Conservation (phyloP, 306 rosid genomes). For the Fragaria iinumae region DNA sequence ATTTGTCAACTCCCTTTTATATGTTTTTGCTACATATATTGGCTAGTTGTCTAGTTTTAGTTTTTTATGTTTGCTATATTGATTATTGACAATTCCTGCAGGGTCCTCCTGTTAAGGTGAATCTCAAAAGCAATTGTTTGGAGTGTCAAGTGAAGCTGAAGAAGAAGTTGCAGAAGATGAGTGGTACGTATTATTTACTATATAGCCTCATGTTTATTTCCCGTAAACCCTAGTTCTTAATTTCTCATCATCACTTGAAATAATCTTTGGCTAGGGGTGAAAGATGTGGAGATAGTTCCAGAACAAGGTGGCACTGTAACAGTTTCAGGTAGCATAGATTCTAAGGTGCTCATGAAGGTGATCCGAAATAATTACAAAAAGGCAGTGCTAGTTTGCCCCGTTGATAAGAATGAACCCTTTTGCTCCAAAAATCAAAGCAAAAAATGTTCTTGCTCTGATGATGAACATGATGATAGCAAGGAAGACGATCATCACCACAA, state of each 20-base stretch:
- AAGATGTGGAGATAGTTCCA: conserved; percentile 3
- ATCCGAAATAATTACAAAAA: conserved; percentile 1
- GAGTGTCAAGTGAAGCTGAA: conserved; percentile 13
- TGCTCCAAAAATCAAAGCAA: not conserved
- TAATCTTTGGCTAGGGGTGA: conserved; percentile 18
- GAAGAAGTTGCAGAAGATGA: conserved; percentile 16
- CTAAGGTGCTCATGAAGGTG: not conserved
- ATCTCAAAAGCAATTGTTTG: conserved; percentile 3
- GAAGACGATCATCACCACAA: not conserved
- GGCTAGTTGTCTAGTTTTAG: not conserved
- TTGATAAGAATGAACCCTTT: conserved; percentile 9
- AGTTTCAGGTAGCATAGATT: conserved; percentile 20
- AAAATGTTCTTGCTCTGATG: not conserved
- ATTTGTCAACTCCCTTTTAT: not conserved
- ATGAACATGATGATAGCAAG: not conserved
- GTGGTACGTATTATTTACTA: not conserved
- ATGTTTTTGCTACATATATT: not conserved
- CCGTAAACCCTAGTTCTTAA: not conserved
- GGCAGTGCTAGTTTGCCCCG: conserved; percentile 25
- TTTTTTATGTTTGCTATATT: not conserved
- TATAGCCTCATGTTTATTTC: not conserved
- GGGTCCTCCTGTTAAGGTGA: conserved; percentile 20
- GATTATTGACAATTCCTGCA: not conserved
- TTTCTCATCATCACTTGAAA: not conserved
- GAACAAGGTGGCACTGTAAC: conserved; percentile 22